These are phyloP conservation scores for Penicillium carneum DNA, from an alignment of 2,329 filamentous ascomycete species.

Conservation along the genomic window DNA sequence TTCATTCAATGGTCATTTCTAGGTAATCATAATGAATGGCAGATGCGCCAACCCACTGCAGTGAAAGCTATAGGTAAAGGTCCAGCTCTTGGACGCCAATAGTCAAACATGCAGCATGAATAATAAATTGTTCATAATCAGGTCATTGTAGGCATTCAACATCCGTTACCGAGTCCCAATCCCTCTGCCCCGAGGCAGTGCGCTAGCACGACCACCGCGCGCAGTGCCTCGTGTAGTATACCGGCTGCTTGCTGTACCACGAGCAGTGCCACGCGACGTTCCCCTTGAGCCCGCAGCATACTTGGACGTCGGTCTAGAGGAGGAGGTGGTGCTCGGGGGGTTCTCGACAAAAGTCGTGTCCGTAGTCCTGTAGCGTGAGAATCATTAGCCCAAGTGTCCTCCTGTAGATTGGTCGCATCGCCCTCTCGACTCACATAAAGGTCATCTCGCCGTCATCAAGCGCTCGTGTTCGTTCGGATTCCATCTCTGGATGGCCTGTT, in stretches of 20 bases:
- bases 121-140: neutral
- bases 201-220: conserved; percentile 46
- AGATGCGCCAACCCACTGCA: neutral
- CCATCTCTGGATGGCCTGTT: conserved; percentile 42
- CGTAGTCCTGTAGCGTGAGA: conserved; percentile 69
- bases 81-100: conserved; percentile 10
- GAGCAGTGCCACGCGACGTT: conserved; percentile 37
- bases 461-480: conserved; percentile 42
- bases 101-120: neutral
- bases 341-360: conserved; percentile 92
- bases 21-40: conserved; percentile 2
- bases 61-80: neutral
- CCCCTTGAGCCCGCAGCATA: conserved; percentile 39
- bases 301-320: conserved; percentile 55
- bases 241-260: conserved; percentile 38
- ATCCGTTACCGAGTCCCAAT: conserved; percentile 40
- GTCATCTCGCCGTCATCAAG: conserved; percentile 74
- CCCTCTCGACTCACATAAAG: conserved; percentile 71
- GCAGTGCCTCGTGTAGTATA: conserved; percentile 49
- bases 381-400: neutral
- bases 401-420: neutral
- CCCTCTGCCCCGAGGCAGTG: conserved; percentile 51
- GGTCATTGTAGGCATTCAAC: neutral
- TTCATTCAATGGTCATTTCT: conserved; percentile 11
- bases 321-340: conserved; percentile 62